These are phyloP conservation scores for Purshia tridentata DNA, from an alignment of 306 rosid genomes.

Conservation along the genomic window DNA sequence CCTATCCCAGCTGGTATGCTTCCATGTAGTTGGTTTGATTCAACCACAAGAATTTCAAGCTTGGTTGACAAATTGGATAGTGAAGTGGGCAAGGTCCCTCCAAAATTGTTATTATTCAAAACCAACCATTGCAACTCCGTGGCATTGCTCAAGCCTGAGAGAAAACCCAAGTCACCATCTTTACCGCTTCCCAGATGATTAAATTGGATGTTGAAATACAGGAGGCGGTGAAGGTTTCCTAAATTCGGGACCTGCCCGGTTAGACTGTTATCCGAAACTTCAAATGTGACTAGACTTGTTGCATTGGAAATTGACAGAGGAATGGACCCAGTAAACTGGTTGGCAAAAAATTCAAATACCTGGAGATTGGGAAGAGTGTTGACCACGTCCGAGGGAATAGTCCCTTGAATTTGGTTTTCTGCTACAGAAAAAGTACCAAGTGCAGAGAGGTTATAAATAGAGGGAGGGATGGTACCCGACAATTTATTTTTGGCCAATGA, in stretches of 20 bases:
- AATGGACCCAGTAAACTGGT: not conserved
- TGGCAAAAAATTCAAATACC: accelerated
- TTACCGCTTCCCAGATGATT: not conserved
- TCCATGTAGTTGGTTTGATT: not conserved
- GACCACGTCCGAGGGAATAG: not conserved
- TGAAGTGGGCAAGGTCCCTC: not conserved
- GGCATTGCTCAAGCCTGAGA: slow-evolving; percentile 8
- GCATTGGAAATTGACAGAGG: not conserved
- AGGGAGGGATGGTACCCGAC: slow-evolving; percentile 25
- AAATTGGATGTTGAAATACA: accelerated
- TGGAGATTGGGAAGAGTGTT: not conserved
- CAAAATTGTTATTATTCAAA: not conserved
- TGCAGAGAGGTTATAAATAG: slow-evolving; percentile 30
- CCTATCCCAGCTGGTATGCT: not conserved
- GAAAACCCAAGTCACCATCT: not conserved
- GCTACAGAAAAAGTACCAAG: not conserved
- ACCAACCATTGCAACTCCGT: not conserved
- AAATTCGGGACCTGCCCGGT: slow-evolving; percentile 1
- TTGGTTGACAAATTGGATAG: slow-evolving; percentile 10
- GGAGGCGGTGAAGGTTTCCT: not conserved
- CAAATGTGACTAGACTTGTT: not conserved
- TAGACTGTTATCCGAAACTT: not conserved
- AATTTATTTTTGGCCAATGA: not conserved
- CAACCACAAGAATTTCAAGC: not conserved
- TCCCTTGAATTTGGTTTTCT: not conserved